These are phyloP conservation scores for Malassezia slooffiae DNA, from an alignment of 1,284 basidiomycete genomes.

Conservation along the genomic window DNA sequence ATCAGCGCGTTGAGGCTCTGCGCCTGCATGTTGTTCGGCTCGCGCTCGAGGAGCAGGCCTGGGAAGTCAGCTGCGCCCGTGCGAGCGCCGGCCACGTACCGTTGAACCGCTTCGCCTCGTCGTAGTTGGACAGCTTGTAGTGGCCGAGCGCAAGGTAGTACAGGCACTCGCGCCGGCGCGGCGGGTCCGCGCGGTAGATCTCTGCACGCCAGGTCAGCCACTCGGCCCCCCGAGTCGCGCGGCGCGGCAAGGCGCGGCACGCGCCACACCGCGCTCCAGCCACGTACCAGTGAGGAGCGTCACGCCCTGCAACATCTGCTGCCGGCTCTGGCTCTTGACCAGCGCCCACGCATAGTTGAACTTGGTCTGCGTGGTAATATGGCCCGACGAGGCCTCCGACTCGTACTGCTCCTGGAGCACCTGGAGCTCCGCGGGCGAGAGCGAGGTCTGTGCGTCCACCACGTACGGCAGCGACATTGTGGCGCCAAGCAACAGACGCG, in stretches of 20 bases:
- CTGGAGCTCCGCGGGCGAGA: slow-evolving; percentile 79
- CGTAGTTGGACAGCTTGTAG: slow-evolving; percentile 93
- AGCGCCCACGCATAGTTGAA: slow-evolving; percentile 90
- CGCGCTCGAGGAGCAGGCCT: slow-evolving; percentile 82
- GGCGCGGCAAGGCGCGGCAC: not conserved
- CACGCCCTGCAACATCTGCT: slow-evolving; percentile 61
- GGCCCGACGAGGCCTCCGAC: slow-evolving; percentile 65
- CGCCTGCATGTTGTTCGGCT: slow-evolving; percentile 87
- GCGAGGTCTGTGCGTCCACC: slow-evolving; percentile 78
- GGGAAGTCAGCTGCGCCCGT: slow-evolving; percentile 5
- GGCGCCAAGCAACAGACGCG: no score
- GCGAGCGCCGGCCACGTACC: slow-evolving; percentile 52
- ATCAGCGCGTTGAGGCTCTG: slow-evolving; percentile 74
- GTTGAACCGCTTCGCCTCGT: slow-evolving; percentile 85
- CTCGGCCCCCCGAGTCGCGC: not conserved
- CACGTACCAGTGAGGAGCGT: slow-evolving; percentile 71
- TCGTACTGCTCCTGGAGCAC: slow-evolving; percentile 76
- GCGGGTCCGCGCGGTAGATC: slow-evolving; percentile 78
- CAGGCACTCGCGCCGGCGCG: slow-evolving; percentile 80
- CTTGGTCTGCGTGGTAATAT: slow-evolving; percentile 87
- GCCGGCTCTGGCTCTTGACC: slow-evolving; percentile 36
- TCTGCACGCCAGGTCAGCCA: slow-evolving; percentile 52
- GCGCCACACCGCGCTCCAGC: not conserved
- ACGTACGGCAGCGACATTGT: slow-evolving; percentile 66
- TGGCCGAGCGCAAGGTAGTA: slow-evolving; percentile 95